Base-by-base conservation (phyloP, 495 filamentous ascomycete species). In the Lasiosphaeria hispida region DNA sequence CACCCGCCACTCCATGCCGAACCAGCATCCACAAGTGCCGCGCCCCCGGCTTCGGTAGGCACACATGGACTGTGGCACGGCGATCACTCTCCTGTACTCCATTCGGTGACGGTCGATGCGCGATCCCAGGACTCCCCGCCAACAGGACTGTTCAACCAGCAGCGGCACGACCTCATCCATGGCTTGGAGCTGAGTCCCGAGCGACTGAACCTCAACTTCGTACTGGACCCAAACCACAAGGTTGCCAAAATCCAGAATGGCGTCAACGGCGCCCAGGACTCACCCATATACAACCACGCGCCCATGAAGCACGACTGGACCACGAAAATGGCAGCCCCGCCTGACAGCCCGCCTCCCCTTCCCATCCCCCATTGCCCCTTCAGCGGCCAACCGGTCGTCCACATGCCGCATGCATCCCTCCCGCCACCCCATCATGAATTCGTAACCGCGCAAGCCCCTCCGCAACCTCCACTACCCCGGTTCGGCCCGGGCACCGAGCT, bases 191-290 rank as follows among this genome's bases (percentile, higher is more conserved):
- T 86, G 55, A 80, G 82, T 1, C 62, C 70, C 2, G 85, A 89
- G 52, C 77, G 83, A 48, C 77, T 91, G 17, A 86, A 82, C 30
- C 80, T 92, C 34, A 84, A 84, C 44, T 90, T 89, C 48, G 72
- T 91, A 1, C 77, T 91, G 1, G 84, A 85, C 50, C 69, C 77
- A 11, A 59, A 57, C 18, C 61, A 73, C 11, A 68, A 67, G 14
- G 59, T 77, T 7, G 59, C 68, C 48, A 59, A 57, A 42, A 72
- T 77, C 51, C 71, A 73, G 37, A 64, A 56, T 38, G 69, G 69
- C 44, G n/a, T 65, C 53, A 63, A 77, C 55, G 70, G 71, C 40
- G 65, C 70, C 10, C 75, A 73, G 39, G 70, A 76, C 54, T 69
- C 69, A 0, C 62, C 66, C 5, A 56, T 62, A 10, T 72, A 69